These are phyloP conservation scores for Maudiozyma serrabonitensis DNA, from an alignment of 805 yeast species.

Conservation along the genomic window DNA sequence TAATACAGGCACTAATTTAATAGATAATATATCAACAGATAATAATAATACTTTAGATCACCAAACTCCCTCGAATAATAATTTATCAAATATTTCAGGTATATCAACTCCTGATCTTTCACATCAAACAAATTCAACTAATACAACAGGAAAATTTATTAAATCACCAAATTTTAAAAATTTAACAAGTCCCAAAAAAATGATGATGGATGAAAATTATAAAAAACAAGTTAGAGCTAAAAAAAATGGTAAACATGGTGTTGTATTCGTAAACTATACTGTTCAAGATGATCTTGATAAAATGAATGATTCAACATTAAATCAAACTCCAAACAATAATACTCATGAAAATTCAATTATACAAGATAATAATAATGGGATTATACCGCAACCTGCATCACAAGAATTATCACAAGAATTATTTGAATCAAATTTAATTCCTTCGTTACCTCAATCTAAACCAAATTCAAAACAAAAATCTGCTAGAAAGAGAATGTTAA, in stretches of 20 bases:
- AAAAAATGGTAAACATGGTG: constrained; percentile 17
- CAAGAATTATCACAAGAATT: background rate
- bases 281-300: constrained; percentile 18
- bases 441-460: background rate
- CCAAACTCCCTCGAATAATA: background rate
- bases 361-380: background rate
- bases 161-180: constrained; percentile 16
- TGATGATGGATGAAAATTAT: constrained; percentile 19
- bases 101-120: background rate
- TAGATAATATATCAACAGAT: background rate
- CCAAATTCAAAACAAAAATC: constrained; percentile 18
- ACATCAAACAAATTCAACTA: background rate
- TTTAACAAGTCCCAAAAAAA: constrained; percentile 24
- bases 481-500: constrained; percentile 23
- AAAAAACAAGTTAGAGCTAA: constrained; percentile 7
- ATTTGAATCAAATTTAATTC: background rate
- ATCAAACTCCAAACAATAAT: background rate
- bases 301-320: background rate
- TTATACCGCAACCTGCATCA: background rate
- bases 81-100: background rate
- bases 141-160: background rate
- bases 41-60: background rate
- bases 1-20: background rate
- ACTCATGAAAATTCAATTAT: background rate
- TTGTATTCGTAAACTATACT: constrained; percentile 29